These are phyloP conservation scores for Penicillium sp. DNA, from an alignment of 2,329 filamentous ascomycete genomes.

Conservation along the genomic window DNA sequence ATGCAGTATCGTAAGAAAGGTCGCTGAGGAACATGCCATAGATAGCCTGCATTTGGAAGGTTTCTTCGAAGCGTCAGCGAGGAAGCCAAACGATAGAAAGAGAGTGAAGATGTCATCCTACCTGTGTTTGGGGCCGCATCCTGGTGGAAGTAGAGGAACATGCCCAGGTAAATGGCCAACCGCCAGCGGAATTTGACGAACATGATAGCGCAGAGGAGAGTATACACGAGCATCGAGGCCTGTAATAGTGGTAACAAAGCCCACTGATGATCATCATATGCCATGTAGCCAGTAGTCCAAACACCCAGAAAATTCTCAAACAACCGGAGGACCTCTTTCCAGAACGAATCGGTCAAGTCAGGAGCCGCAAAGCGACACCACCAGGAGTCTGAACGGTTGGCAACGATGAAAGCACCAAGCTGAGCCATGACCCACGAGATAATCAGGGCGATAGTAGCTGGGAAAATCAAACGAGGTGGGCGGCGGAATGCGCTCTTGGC, in stretches of 20 bases:
- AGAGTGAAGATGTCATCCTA: constrained; percentile 36
- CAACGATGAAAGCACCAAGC: constrained; percentile 56
- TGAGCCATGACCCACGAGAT: constrained; percentile 59
- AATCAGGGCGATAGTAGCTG: constrained; percentile 58
- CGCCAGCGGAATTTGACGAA: constrained; percentile 57
- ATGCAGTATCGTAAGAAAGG: constrained; percentile 54
- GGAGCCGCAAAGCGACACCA: constrained; percentile 61
- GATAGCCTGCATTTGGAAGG: constrained; percentile 59
- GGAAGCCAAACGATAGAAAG: neutral
- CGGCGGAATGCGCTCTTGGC: constrained; percentile 62
- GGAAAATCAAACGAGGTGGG: constrained; percentile 59
- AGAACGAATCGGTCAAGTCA: constrained; percentile 50
- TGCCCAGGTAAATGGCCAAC: constrained; percentile 52
- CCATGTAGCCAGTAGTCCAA: constrained; percentile 59
- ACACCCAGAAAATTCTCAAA: constrained; percentile 55
- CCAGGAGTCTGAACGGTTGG: constrained; percentile 56
- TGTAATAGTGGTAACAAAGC: constrained; percentile 58
- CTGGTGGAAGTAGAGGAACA: constrained; percentile 58
- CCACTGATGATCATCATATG: constrained; percentile 63
- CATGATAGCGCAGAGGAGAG: constrained; percentile 50
- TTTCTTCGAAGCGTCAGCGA: constrained; percentile 48
- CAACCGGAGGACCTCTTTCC: constrained; percentile 53
- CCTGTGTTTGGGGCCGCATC: constrained; percentile 54
- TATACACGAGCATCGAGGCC: constrained; percentile 59
- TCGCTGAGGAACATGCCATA: constrained; percentile 61